These are phyloP conservation scores for Plectranthus barbatus DNA, from an alignment of 257 asterid species.

Conservation along the genomic window DNA sequence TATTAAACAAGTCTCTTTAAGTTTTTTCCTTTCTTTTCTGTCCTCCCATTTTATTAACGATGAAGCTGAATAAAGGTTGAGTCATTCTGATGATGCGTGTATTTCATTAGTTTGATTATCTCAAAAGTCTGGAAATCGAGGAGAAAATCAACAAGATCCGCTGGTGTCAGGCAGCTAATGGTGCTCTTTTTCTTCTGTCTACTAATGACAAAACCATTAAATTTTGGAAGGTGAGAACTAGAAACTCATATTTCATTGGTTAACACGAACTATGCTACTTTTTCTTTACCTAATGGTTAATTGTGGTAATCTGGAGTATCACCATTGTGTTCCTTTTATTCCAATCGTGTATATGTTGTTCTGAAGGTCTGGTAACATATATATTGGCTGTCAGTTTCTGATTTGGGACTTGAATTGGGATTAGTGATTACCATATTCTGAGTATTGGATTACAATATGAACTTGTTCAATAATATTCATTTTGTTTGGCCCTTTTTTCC, in stretches of 20 bases:
- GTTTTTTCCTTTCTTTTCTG: neutral
- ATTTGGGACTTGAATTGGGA: neutral
- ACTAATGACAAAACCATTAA: constrained; percentile 83
- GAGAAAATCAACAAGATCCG: constrained; percentile 86
- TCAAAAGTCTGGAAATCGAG: constrained; percentile 80
- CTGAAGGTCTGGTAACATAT: constrained; percentile 6
- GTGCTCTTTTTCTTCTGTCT: constrained; percentile 69
- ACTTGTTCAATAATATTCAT: neutral
- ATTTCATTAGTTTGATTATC: constrained; percentile 64
- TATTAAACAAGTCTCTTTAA: constrained; percentile 2
- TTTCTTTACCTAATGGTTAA: constrained; percentile 7
- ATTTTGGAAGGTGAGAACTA: constrained; percentile 64
- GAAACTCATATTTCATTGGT: constrained; percentile 1
- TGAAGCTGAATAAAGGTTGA: neutral
- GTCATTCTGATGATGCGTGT: constrained; percentile 14
- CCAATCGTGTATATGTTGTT: neutral
- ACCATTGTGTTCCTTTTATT: constrained; percentile 13
- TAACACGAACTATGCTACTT: neutral
- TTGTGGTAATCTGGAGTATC: too few relatives aligned
- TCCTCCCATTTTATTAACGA: neutral
- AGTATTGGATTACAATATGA: constrained; percentile 2
- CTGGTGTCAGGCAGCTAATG: constrained; percentile 78
- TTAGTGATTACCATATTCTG: neutral
- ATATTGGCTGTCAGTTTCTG: neutral
- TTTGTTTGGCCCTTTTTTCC: neutral